Evolutionary conservation across 1,139 yeast species (phyloP).

Genomic region (Saccharomycopsis crataegensis): DNA sequence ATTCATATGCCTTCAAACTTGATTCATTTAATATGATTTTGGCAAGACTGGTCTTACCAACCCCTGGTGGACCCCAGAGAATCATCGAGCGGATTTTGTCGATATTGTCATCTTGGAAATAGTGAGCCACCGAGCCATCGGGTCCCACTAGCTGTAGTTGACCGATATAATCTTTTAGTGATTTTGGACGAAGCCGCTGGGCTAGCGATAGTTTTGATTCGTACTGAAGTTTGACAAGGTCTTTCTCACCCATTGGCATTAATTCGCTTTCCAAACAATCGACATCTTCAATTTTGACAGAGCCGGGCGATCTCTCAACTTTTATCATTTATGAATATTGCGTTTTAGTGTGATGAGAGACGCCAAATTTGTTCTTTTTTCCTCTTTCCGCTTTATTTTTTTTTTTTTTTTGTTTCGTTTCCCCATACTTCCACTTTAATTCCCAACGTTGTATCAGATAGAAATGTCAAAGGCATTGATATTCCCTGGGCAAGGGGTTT

Average conservation of each 20-base stretch:
- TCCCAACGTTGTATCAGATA: not conserved
- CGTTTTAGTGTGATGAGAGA: too few species aligned
- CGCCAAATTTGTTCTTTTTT: not conserved
- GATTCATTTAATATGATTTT: constrained; percentile 33
- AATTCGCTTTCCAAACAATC: too few species aligned
- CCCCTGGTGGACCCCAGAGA: constrained; percentile 98
- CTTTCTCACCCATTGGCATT: constrained; percentile 22
- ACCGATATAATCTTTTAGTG: constrained; percentile 73
- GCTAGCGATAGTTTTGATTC: constrained; percentile 68
- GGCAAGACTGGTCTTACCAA: constrained; percentile 82
- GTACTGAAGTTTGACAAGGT: constrained; percentile 33
- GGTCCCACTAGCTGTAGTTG: constrained; percentile 80
- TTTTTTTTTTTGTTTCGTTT: not conserved
- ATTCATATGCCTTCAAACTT: constrained; percentile 54
- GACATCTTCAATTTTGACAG: too few species aligned
- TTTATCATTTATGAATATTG: too few species aligned
- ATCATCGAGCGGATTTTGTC: constrained; percentile 64
- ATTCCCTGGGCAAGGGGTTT: constrained; percentile 28
- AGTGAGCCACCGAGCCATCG: constrained; percentile 62
- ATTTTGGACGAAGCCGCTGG: constrained; percentile 73
- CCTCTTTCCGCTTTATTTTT: not conserved
- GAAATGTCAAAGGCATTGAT: constrained; percentile 21
- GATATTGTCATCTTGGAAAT: constrained; percentile 44
- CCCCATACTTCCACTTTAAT: not conserved
- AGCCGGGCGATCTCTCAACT: too few species aligned